phyloP scores from a whole-genome alignment of 2,329 filamentous ascomycete genomes.

The Colletotrichum endophyticum region DNA sequence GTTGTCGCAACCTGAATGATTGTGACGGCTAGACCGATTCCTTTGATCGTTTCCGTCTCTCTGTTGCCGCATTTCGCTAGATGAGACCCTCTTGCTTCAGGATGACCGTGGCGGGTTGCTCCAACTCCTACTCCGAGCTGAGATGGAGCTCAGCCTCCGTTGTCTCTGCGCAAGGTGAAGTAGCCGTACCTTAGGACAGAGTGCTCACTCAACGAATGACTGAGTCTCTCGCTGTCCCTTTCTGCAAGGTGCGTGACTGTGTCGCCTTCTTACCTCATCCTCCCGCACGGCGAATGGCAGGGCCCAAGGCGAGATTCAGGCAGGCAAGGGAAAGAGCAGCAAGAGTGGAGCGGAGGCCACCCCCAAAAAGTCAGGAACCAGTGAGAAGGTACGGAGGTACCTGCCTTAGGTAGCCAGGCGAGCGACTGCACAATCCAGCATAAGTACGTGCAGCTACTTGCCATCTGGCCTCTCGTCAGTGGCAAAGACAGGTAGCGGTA shows the following conservation, averaged over 20 bases:
- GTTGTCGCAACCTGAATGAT: background rate
- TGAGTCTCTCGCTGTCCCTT: background rate
- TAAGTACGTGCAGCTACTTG: background rate
- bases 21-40: background rate
- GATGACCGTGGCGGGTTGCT: background rate
- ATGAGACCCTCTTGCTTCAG: background rate
- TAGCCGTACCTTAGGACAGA: background rate
- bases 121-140: background rate
- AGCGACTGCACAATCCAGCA: background rate
- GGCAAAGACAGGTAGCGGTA: background rate
- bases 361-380: background rate
- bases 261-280: constrained; percentile 14
- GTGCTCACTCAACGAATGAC: background rate
- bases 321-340: background rate
- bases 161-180: background rate
- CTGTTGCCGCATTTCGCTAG: background rate
- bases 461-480: background rate
- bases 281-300: background rate
- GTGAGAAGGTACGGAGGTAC: background rate
- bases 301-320: background rate
- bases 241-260: background rate
- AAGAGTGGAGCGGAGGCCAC: background rate
- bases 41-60: background rate
- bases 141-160: background rate
- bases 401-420: background rate